Evolutionary conservation across 2,329 filamentous ascomycete genomes (phyloP), one percentile per base, ranked within the genome.

Genomic region (Colletotrichum trifolii): DNA sequence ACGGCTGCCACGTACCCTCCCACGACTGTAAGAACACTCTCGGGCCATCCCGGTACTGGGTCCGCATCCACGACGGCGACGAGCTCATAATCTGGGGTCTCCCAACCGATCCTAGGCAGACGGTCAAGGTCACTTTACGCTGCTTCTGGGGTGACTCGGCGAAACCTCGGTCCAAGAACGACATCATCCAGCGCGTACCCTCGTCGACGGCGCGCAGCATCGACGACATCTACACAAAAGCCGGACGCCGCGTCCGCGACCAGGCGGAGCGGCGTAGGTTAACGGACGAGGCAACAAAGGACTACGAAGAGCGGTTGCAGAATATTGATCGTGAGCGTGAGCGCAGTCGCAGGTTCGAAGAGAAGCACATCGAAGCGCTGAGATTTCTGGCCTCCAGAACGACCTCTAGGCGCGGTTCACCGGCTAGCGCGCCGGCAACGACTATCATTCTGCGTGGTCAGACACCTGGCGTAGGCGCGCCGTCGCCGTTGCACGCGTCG

Each of bases 11-110:
- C 45, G 78, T 97, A 33, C 79, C 76, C 2, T 86, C 88, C 2
- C 79, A 86, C 43, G 82, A 88, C 42, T 74, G 81, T 8, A 84
- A 84, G 65, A 82, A 86, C 62, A 82, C 84, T 3, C 78, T 81
- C 34, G 81, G 83, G 0, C 79, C 87, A 1, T 92, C 86, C 50
- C 77, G 74, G 36, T 77, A 84, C 72, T 91, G 88, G 88, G 88
- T 91, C 34, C 87, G 88, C 60, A 76, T 97, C 12, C 87, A 93
- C 73, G 87, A 91, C 39, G 93, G 92, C 2, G 95, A 97, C 73
- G 82, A 88, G 33, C 85, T 97, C 52, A 87, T 88, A 2, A 86
- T 97, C 7, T 96, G 89, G 83, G 82, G 87, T 47, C 77, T 81
- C 11, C 75, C 78, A 6, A 77, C 81, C 47, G 71, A 72, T 49